phyloP scores from a whole-genome alignment of 441 rosid genomes.

The Isatis lusitanica region DNA sequence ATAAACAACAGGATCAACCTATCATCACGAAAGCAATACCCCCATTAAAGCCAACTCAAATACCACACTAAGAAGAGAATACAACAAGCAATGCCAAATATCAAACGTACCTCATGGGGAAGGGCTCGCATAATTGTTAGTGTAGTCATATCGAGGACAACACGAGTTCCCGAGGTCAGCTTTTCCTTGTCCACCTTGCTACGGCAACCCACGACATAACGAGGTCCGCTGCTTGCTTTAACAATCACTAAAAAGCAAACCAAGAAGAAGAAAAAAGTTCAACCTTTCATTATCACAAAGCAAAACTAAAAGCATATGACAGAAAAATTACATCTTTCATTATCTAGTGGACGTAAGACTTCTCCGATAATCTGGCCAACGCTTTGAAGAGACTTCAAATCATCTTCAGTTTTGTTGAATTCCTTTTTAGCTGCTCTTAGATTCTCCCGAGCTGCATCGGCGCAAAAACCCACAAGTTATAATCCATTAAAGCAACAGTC shows the following conservation, averaged over 20 bases:
- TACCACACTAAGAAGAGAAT: not conserved
- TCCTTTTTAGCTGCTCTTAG: conserved; percentile 79
- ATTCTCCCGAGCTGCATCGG: conserved; percentile 70
- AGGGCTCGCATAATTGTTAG: conserved; percentile 79
- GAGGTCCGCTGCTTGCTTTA: conserved; percentile 77
- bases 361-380: conserved; percentile 98
- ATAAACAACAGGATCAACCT: conserved; percentile 97
- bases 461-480: not conserved
- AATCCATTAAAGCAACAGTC: not conserved
- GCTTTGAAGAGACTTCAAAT: conserved; percentile 93
- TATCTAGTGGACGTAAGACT: conserved; percentile 91
- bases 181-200: conserved; percentile 77
- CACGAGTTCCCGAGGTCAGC: conserved; percentile 67
- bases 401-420: conserved; percentile 93
- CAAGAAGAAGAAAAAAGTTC: not conserved
- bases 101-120: conserved; percentile 57
- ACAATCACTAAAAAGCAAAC: conserved; percentile 53
- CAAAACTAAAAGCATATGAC: not conserved
- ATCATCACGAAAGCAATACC: not conserved
- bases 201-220: conserved; percentile 78
- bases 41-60: not conserved
- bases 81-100: not conserved
- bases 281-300: not conserved
- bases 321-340: conserved; percentile 68
- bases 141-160: conserved; percentile 76